These are phyloP conservation scores for Populus alba DNA, from an alignment of 345 rosid species.

Conservation along the genomic window DNA sequence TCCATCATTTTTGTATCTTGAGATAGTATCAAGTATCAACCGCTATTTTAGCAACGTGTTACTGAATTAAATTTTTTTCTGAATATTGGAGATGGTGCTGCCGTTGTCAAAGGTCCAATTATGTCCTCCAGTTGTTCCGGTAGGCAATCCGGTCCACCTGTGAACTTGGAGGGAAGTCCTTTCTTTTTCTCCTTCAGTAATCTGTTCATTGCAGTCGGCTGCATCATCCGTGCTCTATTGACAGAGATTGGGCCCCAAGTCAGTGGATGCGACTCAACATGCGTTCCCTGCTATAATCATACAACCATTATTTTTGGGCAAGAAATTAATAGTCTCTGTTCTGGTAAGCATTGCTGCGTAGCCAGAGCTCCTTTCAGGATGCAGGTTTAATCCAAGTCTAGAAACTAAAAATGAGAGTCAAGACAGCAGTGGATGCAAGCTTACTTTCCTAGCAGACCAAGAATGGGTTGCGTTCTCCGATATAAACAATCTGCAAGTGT, in stretches of 20 bases:
- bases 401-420: neutral
- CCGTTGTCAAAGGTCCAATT: neutral
- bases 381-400: neutral
- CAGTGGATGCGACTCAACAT: conserved; percentile 4
- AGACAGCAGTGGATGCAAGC: neutral
- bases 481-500: neutral
- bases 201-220: conserved; percentile 1
- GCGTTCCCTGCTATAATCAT: neutral
- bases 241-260: neutral
- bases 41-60: too few species aligned
- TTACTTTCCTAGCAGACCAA: neutral
- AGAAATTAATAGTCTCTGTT: neutral
- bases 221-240: neutral
- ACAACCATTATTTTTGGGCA: too few species aligned
- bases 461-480: neutral
- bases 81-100: neutral
- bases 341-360: conserved; percentile 1
- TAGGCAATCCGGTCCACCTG: neutral
- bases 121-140: neutral
- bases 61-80: neutral
- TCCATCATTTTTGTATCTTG: too few species aligned
- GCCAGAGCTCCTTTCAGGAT: neutral
- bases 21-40: too few species aligned
- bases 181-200: neutral
- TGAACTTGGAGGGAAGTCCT: neutral